Evolutionary conservation across 2,329 filamentous ascomycete genomes (phyloP).

Genomic region (Lecanicillium sp.): DNA sequence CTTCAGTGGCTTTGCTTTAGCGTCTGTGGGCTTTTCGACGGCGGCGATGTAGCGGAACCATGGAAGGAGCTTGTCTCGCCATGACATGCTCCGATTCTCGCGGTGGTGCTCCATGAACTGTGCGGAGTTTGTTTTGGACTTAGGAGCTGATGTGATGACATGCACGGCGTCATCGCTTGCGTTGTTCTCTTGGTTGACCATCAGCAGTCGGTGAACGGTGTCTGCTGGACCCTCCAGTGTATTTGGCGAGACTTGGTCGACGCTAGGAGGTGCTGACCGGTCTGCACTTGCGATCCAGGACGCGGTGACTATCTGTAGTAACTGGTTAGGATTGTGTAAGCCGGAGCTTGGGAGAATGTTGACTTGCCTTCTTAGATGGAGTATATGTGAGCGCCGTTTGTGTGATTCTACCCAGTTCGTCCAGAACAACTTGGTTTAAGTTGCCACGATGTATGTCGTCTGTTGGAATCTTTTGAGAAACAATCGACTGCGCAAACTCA

Average conservation of each 20-base stretch:
- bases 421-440: conserved; percentile 15
- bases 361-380: conserved; percentile 14
- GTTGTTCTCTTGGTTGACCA: conserved; percentile 15
- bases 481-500: conserved; percentile 18
- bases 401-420: conserved; percentile 24
- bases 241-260: conserved; percentile 6
- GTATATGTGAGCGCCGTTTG: conserved; percentile 20
- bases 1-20: not conserved
- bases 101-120: conserved; percentile 19
- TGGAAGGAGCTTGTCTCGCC: conserved; percentile 23
- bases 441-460: conserved; percentile 11
- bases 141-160: conserved; percentile 12
- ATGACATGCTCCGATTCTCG: conserved; percentile 23
- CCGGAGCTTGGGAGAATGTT: not conserved
- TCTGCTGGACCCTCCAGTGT: conserved; percentile 33
- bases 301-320: conserved; percentile 22
- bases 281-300: conserved; percentile 32
- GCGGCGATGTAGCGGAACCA: conserved; percentile 23
- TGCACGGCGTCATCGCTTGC: conserved; percentile 11
- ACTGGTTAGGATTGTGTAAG: conserved; percentile 8
- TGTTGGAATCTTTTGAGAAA: conserved; percentile 18
- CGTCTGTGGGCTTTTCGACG: conserved; percentile 5
- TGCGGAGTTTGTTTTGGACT: conserved; percentile 3
- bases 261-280: not conserved
- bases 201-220: conserved; percentile 37